A percentile compares a stretch with the other conserved stretches of the same genome.
Evolutionary conservation across 192 early-diverging fungal species (phyloP).

Genomic region (Globomyces pollinis-pini): DNA sequence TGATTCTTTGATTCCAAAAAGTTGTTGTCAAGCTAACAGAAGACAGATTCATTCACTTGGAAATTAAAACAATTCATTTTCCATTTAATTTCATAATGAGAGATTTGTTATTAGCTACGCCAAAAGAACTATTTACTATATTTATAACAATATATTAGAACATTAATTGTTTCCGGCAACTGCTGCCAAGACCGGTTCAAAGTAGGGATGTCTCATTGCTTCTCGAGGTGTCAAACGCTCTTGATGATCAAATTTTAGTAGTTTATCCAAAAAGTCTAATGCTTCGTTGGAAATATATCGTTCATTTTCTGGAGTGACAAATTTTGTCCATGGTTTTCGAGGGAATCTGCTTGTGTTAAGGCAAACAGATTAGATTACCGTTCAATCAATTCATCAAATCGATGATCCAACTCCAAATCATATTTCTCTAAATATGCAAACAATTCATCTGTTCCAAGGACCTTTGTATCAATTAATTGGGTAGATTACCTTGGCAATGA

Average conservation of each 20-base stretch:
- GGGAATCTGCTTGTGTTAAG: conserved; percentile 69
- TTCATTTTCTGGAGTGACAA: conserved; percentile 78
- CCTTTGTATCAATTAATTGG: too few species aligned
- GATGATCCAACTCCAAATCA: conserved; percentile 80
- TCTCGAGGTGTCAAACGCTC: conserved; percentile 79
- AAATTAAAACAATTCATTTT: too few species aligned
- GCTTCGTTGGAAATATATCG: conserved; percentile 75
- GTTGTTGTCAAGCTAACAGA: too few species aligned
- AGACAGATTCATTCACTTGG: too few species aligned
- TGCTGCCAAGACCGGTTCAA: conserved; percentile 48
- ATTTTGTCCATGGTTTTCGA: conserved; percentile 79
- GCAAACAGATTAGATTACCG: conserved; percentile 36
- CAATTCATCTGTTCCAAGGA: conserved; percentile 94
- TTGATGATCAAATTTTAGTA: conserved; percentile 91
- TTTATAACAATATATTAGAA: too few species aligned
- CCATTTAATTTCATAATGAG: too few species aligned
- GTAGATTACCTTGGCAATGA: conserved; percentile 87
- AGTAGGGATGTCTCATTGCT: conserved; percentile 89
- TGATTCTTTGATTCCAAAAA: too few species aligned
- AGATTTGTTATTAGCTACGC: too few species aligned
- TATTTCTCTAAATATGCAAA: conserved; percentile 92
- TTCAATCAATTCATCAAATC: conserved; percentile 89
- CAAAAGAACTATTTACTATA: too few species aligned
- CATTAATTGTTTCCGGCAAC: too few species aligned
- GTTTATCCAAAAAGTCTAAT: conserved; percentile 80